phyloP scores from a whole-genome alignment of 2,329 filamentous ascomycete genomes.

The Cytospora leucostoma region DNA sequence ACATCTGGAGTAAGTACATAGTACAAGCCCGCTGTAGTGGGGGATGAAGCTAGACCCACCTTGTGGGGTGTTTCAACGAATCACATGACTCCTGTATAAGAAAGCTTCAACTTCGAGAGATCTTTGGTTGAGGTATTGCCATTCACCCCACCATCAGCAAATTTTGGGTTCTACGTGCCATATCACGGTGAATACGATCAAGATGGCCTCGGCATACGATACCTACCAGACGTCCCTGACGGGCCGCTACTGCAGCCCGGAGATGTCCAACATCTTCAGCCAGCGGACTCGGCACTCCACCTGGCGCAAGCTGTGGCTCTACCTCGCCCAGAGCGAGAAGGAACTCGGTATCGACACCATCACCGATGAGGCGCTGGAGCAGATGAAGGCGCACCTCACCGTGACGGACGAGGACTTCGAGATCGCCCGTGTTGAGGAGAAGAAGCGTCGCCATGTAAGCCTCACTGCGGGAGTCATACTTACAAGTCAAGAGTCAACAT shows the following conservation, averaged over 20 bases:
- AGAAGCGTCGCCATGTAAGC: slow-evolving; percentile 55
- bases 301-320: slow-evolving; percentile 85
- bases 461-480: not conserved
- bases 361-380: slow-evolving; percentile 70
- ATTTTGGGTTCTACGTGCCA: no score
- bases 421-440: slow-evolving; percentile 75
- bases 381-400: slow-evolving; percentile 74
- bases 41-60: no score
- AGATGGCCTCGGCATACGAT: slow-evolving; percentile 38
- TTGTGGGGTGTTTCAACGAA: no score
- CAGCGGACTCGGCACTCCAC: slow-evolving; percentile 72
- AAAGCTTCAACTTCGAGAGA: no score
- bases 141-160: no score
- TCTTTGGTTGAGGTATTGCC: no score
- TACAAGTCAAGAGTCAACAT: not conserved
- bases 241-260: slow-evolving; percentile 70
- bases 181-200: no score
- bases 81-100: no score
- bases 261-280: slow-evolving; percentile 81
- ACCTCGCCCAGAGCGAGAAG: slow-evolving; percentile 78
- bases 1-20: no score
- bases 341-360: slow-evolving; percentile 76
- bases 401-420: slow-evolving; percentile 79
- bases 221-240: slow-evolving; percentile 69
- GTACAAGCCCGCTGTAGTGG: no score